phyloP scores from a whole-genome alignment of 2,329 filamentous ascomycete genomes.

The Bipolaris cookei region DNA sequence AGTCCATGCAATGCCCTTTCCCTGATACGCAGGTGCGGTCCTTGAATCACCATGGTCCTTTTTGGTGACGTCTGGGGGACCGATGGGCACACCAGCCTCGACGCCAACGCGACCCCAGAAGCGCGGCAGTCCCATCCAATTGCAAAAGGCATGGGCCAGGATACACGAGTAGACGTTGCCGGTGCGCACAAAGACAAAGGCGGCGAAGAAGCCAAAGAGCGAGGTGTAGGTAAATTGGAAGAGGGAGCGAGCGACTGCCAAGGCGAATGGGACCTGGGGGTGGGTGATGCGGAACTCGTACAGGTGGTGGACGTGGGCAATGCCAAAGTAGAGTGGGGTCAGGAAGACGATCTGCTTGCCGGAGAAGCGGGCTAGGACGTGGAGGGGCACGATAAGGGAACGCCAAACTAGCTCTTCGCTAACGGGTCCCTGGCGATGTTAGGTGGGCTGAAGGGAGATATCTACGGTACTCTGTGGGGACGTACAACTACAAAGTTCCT shows the following conservation, averaged over 20 bases:
- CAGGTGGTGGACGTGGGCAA: constrained; percentile 93
- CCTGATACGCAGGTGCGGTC: constrained; percentile 30
- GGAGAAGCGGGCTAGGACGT: constrained; percentile 69
- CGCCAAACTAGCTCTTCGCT: constrained; percentile 96
- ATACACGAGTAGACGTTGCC: constrained; percentile 80
- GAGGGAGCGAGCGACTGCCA: constrained; percentile 72
- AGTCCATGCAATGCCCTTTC: constrained; percentile 66
- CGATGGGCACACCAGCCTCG: constrained; percentile 55
- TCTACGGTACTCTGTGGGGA: constrained; percentile 18
- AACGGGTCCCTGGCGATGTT: constrained; percentile 66
- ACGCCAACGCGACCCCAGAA: constrained; percentile 77
- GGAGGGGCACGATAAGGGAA: constrained; percentile 80
- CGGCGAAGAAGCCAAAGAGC: constrained; percentile 90
- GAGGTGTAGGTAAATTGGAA: constrained; percentile 91
- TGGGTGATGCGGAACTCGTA: constrained; percentile 90
- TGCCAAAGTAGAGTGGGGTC: constrained; percentile 87
- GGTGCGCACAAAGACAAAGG: constrained; percentile 85
- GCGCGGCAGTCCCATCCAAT: constrained; percentile 86
- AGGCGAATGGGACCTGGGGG: constrained; percentile 68
- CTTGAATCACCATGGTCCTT: constrained; percentile 52
- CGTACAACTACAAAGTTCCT: constrained; percentile 85
- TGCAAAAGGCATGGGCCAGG: constrained; percentile 85
- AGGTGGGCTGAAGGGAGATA: constrained; percentile 1
- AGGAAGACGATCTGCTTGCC: constrained; percentile 71
- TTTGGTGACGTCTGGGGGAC: constrained; percentile 40